phyloP scores from a whole-genome alignment of 345 rosid species.

The Pugionium dolabratum region DNA sequence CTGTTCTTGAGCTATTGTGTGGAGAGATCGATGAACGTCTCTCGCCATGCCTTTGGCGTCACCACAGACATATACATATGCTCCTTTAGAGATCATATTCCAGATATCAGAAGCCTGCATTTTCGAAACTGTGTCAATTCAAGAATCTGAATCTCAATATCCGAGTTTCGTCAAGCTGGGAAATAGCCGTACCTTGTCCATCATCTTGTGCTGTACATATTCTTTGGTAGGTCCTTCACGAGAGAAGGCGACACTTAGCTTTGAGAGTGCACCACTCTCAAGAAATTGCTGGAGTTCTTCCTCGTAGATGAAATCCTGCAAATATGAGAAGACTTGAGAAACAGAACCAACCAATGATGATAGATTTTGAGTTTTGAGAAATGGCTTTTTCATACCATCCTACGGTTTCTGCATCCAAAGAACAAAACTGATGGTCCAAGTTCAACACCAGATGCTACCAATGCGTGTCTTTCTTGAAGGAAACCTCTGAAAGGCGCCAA shows the following conservation, averaged over 20 bases:
- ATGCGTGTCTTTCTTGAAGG: conserved; percentile 87
- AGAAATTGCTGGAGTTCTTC: conserved; percentile 75
- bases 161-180: neutral
- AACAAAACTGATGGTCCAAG: conserved; percentile 79
- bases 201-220: conserved; percentile 93
- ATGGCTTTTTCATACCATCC: conserved; percentile 57
- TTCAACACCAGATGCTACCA: conserved; percentile 72
- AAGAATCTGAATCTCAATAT: neutral
- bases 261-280: conserved; percentile 78
- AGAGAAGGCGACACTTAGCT: conserved; percentile 79
- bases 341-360: neutral
- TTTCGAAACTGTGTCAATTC: neutral
- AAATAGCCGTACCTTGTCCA: conserved; percentile 55
- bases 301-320: conserved; percentile 86
- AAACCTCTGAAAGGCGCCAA: conserved; percentile 99
- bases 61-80: conserved; percentile 91
- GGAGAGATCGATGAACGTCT: conserved; percentile 90
- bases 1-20: conserved; percentile 85
- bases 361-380: conserved; percentile 4
- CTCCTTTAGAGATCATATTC: conserved; percentile 79
- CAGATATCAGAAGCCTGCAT: conserved; percentile 80
- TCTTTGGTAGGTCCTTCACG: conserved; percentile 95
- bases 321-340: conserved; percentile 10
- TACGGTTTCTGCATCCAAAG: conserved; percentile 95
- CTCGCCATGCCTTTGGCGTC: conserved; percentile 99